A percentile compares a stretch with the other conserved stretches of the same genome.
Evolutionary conservation across 441 rosid genomes (phyloP).

Genomic region (Erodium texanum): DNA sequence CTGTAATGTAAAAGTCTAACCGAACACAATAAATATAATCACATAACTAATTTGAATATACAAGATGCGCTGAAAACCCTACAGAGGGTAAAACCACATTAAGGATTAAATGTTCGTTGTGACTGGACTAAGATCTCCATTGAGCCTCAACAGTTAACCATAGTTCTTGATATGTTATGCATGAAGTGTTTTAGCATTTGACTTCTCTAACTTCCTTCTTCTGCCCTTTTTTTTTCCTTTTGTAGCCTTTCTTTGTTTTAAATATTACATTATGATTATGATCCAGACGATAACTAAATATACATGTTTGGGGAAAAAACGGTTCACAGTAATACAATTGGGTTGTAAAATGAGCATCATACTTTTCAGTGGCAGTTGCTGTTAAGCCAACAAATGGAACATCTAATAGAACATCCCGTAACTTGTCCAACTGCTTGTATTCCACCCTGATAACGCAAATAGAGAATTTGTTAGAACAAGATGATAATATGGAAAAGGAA

Average conservation of each 20-base stretch:
- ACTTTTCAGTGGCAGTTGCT: conserved; percentile 48
- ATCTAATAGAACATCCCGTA: conserved; percentile 28
- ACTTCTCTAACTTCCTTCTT: neutral
- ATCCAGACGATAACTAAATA: neutral
- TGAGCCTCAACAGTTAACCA: neutral
- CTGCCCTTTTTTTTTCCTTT: neutral
- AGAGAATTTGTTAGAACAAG: neutral
- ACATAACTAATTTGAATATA: conserved; percentile 1
- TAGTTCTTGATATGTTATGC: neutral
- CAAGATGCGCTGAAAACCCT: neutral
- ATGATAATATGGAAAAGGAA: neutral
- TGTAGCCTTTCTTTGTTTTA: neutral
- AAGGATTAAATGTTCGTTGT: neutral
- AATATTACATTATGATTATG: neutral
- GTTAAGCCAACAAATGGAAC: conserved; percentile 48
- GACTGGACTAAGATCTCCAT: neutral
- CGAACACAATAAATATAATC: neutral
- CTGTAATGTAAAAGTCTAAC: neutral
- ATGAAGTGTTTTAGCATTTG: neutral
- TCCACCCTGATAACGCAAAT: conserved; percentile 32
- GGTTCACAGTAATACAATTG: neutral
- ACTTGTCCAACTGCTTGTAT: conserved; percentile 38
- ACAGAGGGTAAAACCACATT: neutral
- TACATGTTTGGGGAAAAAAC: neutral
- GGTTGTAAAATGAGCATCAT: conserved; percentile 8